A percentile compares a stretch with the other conserved stretches of the same genome.
Evolutionary conservation across 2,329 filamentous ascomycete genomes (phyloP).

Genomic region (Fusarium sp.): DNA sequence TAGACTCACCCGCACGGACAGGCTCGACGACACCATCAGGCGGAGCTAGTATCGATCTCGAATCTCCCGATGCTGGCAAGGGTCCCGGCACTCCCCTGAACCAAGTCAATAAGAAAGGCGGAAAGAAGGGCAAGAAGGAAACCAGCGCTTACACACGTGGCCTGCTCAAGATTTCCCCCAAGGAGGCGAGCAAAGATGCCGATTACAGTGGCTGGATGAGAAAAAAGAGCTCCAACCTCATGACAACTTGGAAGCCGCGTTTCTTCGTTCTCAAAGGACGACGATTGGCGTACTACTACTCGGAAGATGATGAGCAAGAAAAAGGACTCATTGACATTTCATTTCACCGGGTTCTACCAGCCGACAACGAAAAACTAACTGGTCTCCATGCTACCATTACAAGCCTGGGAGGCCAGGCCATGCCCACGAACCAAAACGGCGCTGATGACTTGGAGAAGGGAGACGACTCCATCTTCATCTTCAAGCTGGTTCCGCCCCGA

Average conservation of each 20-base stretch:
- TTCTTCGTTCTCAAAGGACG: conserved; percentile 95
- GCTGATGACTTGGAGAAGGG: conserved; percentile 55
- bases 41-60: conserved; percentile 79
- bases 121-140: conserved; percentile 87
- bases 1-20: conserved; percentile 71
- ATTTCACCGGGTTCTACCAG: conserved; percentile 94
- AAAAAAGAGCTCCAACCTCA: conserved; percentile 95
- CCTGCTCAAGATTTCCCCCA: conserved; percentile 80
- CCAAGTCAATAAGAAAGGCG: conserved; percentile 59
- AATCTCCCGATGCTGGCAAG: conserved; percentile 74
- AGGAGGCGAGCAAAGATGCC: conserved; percentile 84
- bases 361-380: conserved; percentile 89
- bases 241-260: conserved; percentile 97
- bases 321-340: conserved; percentile 98
- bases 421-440: conserved; percentile 64
- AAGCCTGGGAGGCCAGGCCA: conserved; percentile 65
- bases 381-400: conserved; percentile 92
- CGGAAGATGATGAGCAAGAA: conserved; percentile 90
- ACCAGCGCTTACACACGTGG: conserved; percentile 95
- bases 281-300: conserved; percentile 94
- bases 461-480: conserved; percentile 89
- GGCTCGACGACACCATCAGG: conserved; percentile 77
- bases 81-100: conserved; percentile 63
- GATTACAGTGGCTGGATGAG: conserved; percentile 99
- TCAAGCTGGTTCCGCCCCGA: conserved; percentile 94